Percentiles rank a stretch among this genome's conserved stretches.
phyloP scores from a whole-genome alignment of 106 monocot genomes.

The Phalaenopsis equestris region DNA sequence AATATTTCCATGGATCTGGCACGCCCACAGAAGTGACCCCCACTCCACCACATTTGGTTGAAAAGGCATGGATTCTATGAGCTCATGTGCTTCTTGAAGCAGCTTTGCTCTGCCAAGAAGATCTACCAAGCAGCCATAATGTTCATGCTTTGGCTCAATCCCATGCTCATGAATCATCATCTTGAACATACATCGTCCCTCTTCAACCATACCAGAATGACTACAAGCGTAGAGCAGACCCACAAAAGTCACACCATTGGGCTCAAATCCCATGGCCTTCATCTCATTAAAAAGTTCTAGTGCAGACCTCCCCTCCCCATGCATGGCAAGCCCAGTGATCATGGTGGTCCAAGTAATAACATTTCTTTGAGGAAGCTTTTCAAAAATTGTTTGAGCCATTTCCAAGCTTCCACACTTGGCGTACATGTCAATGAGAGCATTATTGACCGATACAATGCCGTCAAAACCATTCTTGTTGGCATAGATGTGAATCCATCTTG shows the following conservation, averaged over 20 bases:
- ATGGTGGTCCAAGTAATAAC: slow-evolving; percentile 44
- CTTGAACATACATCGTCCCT: slow-evolving; percentile 36
- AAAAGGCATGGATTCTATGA: slow-evolving; percentile 51
- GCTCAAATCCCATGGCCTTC: slow-evolving; percentile 20
- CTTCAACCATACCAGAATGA: slow-evolving; percentile 43
- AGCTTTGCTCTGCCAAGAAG: slow-evolving; percentile 52
- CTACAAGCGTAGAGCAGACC: slow-evolving; percentile 37
- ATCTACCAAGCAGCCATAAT: slow-evolving; percentile 75
- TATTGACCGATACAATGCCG: slow-evolving; percentile 17
- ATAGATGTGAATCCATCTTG: slow-evolving; percentile 37
- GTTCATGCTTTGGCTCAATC: slow-evolving; percentile 43
- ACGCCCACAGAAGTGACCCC: slow-evolving; percentile 56
- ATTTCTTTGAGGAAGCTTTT: slow-evolving; percentile 20
- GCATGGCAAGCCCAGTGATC: slow-evolving; percentile 38
- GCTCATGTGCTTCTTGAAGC: slow-evolving; percentile 39
- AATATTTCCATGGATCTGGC: slow-evolving; percentile 31
- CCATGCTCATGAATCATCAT: slow-evolving; percentile 30
- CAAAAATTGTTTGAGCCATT: slow-evolving; percentile 22
- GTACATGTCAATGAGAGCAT: slow-evolving; percentile 59
- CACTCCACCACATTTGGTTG: slow-evolving; percentile 41
- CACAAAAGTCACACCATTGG: slow-evolving; percentile 36
- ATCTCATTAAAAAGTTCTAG: slow-evolving; percentile 22
- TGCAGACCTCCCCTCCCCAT: slow-evolving; percentile 34
- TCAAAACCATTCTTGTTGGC: slow-evolving; percentile 21
- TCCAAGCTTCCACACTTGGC: slow-evolving; percentile 30